Percentiles rank a stretch among this genome's conserved stretches.
phyloP scores from a whole-genome alignment of 2,329 filamentous ascomycete species.

The Monosporascus sp. region DNA sequence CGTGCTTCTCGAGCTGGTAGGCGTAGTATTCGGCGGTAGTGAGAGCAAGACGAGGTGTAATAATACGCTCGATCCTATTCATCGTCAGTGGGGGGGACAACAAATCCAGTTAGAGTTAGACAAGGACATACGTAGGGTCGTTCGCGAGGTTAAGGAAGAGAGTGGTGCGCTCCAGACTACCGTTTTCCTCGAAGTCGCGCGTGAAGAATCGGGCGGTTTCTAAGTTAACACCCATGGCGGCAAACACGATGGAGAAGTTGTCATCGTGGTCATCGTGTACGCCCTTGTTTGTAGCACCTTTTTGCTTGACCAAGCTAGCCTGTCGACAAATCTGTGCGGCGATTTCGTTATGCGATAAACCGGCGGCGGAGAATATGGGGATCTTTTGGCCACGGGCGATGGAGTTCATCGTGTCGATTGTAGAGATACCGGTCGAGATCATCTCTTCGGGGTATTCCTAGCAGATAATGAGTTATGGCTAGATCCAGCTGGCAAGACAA shows the following conservation, averaged over 20 bases:
- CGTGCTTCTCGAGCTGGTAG: conserved; percentile 99
- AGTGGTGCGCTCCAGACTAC: conserved; percentile 93
- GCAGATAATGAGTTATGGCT: conserved; percentile 13
- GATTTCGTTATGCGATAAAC: conserved; percentile 99
- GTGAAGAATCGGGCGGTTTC: conserved; percentile 99
- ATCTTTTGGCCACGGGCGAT: conserved; percentile 99
- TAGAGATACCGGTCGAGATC: conserved; percentile 98
- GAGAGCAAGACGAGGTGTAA: conserved; percentile 94
- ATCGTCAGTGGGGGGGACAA: conserved; percentile 12
- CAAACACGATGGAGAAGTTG: conserved; percentile 99
- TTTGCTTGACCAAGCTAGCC: conserved; percentile 77
- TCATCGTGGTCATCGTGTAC: conserved; percentile 96
- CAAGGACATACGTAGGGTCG: conserved; percentile 76
- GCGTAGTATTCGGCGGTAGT: conserved; percentile 99
- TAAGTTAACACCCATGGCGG: conserved; percentile 99
- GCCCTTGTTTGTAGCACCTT: conserved; percentile 82
- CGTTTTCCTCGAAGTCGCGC: conserved; percentile 97
- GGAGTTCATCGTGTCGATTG: conserved; percentile 97
- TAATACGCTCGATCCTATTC: conserved; percentile 92
- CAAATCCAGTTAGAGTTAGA: neutral
- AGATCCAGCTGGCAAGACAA: neutral
- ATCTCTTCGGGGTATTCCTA: conserved; percentile 99
- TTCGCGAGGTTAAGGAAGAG: conserved; percentile 99
- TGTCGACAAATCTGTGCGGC: conserved; percentile 98
- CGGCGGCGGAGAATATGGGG: conserved; percentile 95